Evolutionary conservation across 164 flowering plant species (phyloP), one percentile per base, ranked within the genome.

Genomic region (Buxus sempervirens): DNA sequence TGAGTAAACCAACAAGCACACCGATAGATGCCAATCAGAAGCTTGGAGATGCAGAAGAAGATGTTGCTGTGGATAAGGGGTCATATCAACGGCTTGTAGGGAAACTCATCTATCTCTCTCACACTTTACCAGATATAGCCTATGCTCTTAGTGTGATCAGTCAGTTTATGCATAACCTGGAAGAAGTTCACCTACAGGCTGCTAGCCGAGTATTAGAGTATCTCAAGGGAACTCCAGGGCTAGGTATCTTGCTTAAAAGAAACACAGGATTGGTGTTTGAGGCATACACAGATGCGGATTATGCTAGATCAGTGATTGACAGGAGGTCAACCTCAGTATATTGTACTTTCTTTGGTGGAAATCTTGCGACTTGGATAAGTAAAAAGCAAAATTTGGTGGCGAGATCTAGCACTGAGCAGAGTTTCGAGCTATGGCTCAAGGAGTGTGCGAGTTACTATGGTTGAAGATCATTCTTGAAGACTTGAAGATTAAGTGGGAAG

Each of bases 31-130:
- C 41, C 1, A 59, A 59, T 18, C 38, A 26, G 0, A 59, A 27
- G n/a, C 20, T 27, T 5, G 62, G 62, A 25, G 19, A 59, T 14
- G 62, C n/a, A 5, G 41, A 59, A 18, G 41, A 59, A 27, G 62
- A 25, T 18, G 14, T 20, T 14, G 41, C 62, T 2, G 62, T 59
- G 4, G 18, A 59, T 59, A 59, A 27, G 16, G 41, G 27, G 26
- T 26, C 27, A 41, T 59, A 59, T 19, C 62, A 59, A 19, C 16
- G 38, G 2, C 27, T 59, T 5, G 59, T 64, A 16, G 65, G 65
- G 4, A 72, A 24, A 48, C 54, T 72, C 59, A 53, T 72, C 10
- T 65, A 72, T 38, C 60, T 59, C 2, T 28, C 69, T 36, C 60
- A 72, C 20, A 72, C 60, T 1, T 0, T 60, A 24, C 69, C 41